Conservation (phyloP, 768 basidiomycete genomes). For the Lactifluus echinatus region DNA sequence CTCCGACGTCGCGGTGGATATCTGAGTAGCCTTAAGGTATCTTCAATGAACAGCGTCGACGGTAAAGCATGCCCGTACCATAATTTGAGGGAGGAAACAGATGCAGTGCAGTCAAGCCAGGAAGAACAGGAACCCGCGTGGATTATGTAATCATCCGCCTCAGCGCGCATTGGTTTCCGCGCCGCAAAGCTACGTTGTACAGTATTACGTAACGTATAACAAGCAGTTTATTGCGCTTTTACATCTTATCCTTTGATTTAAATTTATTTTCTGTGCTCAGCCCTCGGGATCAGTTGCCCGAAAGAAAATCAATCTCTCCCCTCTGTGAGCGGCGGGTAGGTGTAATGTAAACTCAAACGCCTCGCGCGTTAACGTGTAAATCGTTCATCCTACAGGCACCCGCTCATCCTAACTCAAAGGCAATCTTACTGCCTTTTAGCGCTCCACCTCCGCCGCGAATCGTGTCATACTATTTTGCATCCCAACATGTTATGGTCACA, state of each 20-base stretch:
- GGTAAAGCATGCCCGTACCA: slow-evolving; percentile 23
- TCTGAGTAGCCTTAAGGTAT: slow-evolving; percentile 49
- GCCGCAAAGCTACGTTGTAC: too few species aligned
- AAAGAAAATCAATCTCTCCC: background rate
- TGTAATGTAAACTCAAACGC: too few species aligned
- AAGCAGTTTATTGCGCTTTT: too few species aligned
- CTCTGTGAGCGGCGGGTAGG: too few species aligned
- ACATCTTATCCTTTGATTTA: too few species aligned
- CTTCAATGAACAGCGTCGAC: background rate
- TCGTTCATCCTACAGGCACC: background rate
- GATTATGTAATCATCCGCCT: background rate
- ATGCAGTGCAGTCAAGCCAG: background rate
- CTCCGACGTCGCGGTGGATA: slow-evolving; percentile 69
- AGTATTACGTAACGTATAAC: too few species aligned
- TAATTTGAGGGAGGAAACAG: slow-evolving; percentile 11
- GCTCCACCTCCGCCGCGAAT: background rate
- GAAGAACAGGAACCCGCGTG: background rate
- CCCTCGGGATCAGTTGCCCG: too few species aligned
- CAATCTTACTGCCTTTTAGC: background rate
- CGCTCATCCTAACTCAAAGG: background rate
- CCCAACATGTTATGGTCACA: slow-evolving; percentile 6
- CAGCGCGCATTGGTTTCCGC: too few species aligned
- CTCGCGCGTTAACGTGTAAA: too few species aligned
- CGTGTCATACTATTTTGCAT: background rate
- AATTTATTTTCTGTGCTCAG: too few species aligned